Percentiles rank a stretch among this genome's conserved stretches.
Evolutionary conservation across 805 yeast genomes (phyloP).

Genomic region (Metschnikowia aberdeeniae): DNA sequence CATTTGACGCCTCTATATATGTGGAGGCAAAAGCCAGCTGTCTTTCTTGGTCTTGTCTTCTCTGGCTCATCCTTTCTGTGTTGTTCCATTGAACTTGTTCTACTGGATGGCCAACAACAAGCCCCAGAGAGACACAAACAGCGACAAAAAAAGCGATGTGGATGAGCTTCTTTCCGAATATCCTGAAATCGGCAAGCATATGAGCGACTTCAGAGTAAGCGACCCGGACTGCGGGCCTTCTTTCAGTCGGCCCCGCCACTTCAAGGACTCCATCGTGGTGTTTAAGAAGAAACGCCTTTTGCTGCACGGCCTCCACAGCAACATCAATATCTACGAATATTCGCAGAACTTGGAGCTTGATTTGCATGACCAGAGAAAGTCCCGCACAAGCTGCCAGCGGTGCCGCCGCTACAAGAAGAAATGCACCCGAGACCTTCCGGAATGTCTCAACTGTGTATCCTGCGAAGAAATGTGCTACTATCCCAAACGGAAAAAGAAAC

Average conservation of each 20-base stretch:
- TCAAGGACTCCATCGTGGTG: slow-evolving; percentile 21
- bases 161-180: slow-evolving; percentile 9
- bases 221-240: slow-evolving; percentile 6
- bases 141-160: slow-evolving; percentile 1
- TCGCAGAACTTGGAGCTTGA: slow-evolving; percentile 20
- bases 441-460: slow-evolving; percentile 26
- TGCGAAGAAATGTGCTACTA: slow-evolving; percentile 31
- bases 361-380: slow-evolving; percentile 17
- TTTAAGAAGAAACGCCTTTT: slow-evolving; percentile 27
- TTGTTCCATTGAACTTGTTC: neutral
- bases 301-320: slow-evolving; percentile 10
- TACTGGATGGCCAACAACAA: slow-evolving; percentile 1
- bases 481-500: slow-evolving; percentile 19
- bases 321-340: slow-evolving; percentile 22
- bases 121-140: neutral
- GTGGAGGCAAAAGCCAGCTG: neutral
- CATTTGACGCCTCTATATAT: neutral
- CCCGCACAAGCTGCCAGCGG: slow-evolving; percentile 28
- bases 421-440: slow-evolving; percentile 30
- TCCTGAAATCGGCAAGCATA: slow-evolving; percentile 19
- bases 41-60: no score
- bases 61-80: neutral
- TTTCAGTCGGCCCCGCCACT: slow-evolving; percentile 1
- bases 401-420: slow-evolving; percentile 30
- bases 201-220: slow-evolving; percentile 20